Base-by-base conservation (phyloP, 192 early-diverging fungal species). In the Cladochytrium replicatum region DNA sequence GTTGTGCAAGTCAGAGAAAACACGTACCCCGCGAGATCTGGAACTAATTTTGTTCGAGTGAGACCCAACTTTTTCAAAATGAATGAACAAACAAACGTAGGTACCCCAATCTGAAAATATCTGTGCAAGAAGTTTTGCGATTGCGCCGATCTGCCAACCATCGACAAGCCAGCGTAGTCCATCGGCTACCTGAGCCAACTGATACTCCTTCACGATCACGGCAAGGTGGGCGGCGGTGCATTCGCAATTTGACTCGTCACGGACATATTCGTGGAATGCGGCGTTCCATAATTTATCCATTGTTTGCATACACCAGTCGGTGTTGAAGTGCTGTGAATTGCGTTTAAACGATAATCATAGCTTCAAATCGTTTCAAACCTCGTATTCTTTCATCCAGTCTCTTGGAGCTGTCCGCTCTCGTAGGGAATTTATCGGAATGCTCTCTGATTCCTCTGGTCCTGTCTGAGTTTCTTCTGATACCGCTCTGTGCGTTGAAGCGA, bases 281-380 rank as follows among this genome's bases (percentile, higher is more conserved):
- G 65, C 65, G 40, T 57, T 58, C 48, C 50, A 64, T 2, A 67
- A 50, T 1, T 41, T 27, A 56, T 67, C 65, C 65, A 67, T 67
- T 3, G 65, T 55, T 42, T 56, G 60, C 65, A 67, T 67, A 13
- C 41, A 46, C 65, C 65, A 67, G 26, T 67, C 65, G 21, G 53
- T 51, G 42, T 60, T 50, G n/a, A 48, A 21, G 43, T 6, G 19
- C 32, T n/a, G n/a, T n/a, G n/a, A n/a, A n/a, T n/a, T n/a, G n/a
- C n/a, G n/a, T n/a, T n/a, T n/a, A n/a, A n/a, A n/a, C n/a, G n/a
- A n/a, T n/a, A n/a, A n/a, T n/a, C n/a, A n/a, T n/a, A n/a, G n/a
- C n/a, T n/a, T n/a, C n/a, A n/a, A n/a, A n/a, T n/a, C n/a, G n/a
- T n/a, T n/a, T n/a, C n/a, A n/a, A n/a, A n/a, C n/a, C n/a, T n/a